phyloP scores from a whole-genome alignment of 2,329 filamentous ascomycete genomes.

The Whalleya microplaca region DNA sequence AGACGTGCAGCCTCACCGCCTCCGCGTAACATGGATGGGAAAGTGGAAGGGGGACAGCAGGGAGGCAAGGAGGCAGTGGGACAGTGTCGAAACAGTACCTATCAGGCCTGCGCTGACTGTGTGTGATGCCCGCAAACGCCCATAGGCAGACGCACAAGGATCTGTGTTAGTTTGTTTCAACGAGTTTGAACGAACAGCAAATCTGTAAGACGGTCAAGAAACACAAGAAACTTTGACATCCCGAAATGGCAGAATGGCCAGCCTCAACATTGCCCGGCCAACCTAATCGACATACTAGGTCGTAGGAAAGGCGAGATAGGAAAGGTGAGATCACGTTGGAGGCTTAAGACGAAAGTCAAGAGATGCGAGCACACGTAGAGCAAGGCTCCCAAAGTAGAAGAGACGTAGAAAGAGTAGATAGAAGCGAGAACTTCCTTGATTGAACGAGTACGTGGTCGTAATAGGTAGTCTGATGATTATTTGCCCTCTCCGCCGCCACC shows the following conservation, averaged over 20 bases:
- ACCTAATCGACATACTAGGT: background rate
- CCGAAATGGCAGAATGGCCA: too few relatives aligned
- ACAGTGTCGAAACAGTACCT: too few relatives aligned
- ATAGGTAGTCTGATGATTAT: constrained; percentile 46
- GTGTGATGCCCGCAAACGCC: too few relatives aligned
- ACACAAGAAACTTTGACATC: too few relatives aligned
- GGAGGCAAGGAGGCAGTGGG: constrained; percentile 5
- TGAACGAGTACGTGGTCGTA: constrained; percentile 5
- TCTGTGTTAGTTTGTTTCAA: too few relatives aligned
- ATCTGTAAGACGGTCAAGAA: too few relatives aligned
- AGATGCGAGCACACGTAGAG: background rate
- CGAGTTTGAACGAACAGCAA: too few relatives aligned
- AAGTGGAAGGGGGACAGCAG: background rate
- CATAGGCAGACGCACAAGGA: too few relatives aligned
- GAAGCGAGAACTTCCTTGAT: background rate
- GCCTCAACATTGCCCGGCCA: too few relatives aligned
- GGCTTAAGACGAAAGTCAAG: background rate
- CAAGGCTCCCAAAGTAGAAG: background rate
- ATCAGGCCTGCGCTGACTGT: too few relatives aligned
- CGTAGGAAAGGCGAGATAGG: background rate
- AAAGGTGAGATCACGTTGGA: background rate
- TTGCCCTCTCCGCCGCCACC: constrained; percentile 52
- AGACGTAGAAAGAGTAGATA: background rate
- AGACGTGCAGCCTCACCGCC: constrained; percentile 14
- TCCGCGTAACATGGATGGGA: background rate